A percentile compares a stretch with the other conserved stretches of the same genome.
These are phyloP conservation scores for Platanthera guangdongensis DNA, from an alignment of 106 monocot genomes.

Conservation along the genomic window DNA sequence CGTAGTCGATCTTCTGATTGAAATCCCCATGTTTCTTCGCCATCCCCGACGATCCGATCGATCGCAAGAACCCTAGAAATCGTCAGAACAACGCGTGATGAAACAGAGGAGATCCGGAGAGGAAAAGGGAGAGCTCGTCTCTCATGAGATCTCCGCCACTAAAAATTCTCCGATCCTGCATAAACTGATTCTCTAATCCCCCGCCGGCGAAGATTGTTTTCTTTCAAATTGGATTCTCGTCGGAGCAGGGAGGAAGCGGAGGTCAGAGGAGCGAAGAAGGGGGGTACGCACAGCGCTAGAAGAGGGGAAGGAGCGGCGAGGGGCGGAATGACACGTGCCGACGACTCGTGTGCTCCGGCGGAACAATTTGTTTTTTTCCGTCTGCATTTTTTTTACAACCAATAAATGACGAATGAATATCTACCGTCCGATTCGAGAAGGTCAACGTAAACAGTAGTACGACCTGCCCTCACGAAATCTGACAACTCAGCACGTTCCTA, in stretches of 20 bases:
- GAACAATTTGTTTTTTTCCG: no score
- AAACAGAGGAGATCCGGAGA: background rate
- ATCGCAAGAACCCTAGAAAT: background rate
- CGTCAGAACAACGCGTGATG: background rate
- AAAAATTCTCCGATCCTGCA: background rate
- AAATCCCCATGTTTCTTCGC: constrained; percentile 18
- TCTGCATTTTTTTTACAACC: no score
- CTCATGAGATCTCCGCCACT: constrained; percentile 1
- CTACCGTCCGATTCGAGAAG: no score
- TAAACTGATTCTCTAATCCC: background rate
- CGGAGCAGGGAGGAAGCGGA: background rate
- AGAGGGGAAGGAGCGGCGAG: background rate
- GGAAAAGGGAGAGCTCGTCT: constrained; percentile 1
- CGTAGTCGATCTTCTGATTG: constrained; percentile 25
- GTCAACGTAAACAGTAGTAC: no score
- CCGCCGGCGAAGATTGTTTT: background rate
- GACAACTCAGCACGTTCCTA: no score
- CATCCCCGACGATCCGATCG: constrained; percentile 7
- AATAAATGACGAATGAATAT: no score
- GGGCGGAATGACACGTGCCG: no score
- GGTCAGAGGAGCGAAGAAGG: background rate
- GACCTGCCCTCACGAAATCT: no score
- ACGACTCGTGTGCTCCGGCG: no score
- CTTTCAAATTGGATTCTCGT: background rate
- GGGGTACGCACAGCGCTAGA: background rate